phyloP scores from a whole-genome alignment of 441 rosid genomes.

The Pelargonium australe region DNA sequence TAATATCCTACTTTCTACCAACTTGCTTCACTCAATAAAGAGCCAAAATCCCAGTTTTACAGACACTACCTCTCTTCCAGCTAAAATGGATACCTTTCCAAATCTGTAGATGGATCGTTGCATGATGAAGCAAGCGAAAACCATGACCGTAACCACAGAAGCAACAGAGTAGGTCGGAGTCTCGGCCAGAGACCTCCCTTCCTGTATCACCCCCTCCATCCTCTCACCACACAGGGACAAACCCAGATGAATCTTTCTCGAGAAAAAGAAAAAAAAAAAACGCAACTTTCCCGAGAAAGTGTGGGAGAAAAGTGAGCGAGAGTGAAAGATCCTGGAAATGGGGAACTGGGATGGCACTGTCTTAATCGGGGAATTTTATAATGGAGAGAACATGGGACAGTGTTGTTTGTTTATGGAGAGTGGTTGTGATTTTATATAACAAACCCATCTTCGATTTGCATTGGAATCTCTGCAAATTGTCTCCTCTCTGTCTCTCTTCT shows the following conservation, averaged over 20 bases:
- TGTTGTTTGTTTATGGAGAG: neutral
- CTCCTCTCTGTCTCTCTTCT: neutral
- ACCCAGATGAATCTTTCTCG: constrained; percentile 9
- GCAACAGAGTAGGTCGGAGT: constrained; percentile 94
- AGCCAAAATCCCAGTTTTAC: too few relatives aligned
- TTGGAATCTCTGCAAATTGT: constrained; percentile 23
- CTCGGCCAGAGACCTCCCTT: constrained; percentile 89
- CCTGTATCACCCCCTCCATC: constrained; percentile 37
- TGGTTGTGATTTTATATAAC: constrained; percentile 22
- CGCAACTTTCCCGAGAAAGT: constrained; percentile 8
- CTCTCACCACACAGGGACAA: neutral
- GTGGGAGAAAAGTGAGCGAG: neutral
- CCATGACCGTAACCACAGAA: constrained; percentile 68
- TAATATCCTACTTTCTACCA: too few relatives aligned
- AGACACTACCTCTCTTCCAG: too few relatives aligned
- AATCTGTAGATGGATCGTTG: constrained; percentile 82
- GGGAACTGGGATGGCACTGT: constrained; percentile 21
- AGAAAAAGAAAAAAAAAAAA: constrained; percentile 10
- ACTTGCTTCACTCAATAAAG: too few relatives aligned
- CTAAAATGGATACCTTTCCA: constrained; percentile 49
- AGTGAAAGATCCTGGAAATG: constrained; percentile 35
- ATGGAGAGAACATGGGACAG: constrained; percentile 24
- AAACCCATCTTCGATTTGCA: constrained; percentile 25
- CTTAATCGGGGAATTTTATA: neutral
- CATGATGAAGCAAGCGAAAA: constrained; percentile 67